Evolutionary conservation across 1,284 basidiomycete species (phyloP).

Genomic region (Volvariella surrecta): DNA sequence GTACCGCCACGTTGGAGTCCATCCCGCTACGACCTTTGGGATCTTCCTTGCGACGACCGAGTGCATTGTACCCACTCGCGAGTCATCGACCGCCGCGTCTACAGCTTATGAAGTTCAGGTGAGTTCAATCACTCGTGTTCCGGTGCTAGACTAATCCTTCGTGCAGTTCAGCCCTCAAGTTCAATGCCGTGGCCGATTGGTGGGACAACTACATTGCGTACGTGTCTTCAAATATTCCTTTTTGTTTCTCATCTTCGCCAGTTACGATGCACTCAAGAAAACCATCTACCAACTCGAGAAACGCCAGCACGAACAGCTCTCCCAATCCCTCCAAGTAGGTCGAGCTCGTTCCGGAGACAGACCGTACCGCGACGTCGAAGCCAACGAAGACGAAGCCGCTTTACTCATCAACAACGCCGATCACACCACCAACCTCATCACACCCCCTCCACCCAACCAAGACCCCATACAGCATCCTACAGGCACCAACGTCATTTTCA

Average conservation of each 20-base stretch:
- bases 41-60: constrained; percentile 5
- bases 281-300: constrained; percentile 80
- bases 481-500: constrained; percentile 52
- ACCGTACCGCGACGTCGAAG: constrained; percentile 52
- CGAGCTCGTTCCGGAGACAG: neutral
- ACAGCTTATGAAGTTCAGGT: no score
- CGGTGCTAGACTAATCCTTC: no score
- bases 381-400: constrained; percentile 24
- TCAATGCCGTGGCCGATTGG: constrained; percentile 94
- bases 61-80: no score
- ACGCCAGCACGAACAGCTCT: constrained; percentile 38
- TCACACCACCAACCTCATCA: neutral
- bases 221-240: constrained; percentile 19
- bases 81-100: no score
- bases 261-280: constrained; percentile 85
- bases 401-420: constrained; percentile 11
- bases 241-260: constrained; percentile 8
- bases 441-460: neutral
- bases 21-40: constrained; percentile 16
- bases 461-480: constrained; percentile 14
- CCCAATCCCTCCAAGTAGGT: constrained; percentile 8
- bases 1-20: no score
- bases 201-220: constrained; percentile 88
- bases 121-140: no score
- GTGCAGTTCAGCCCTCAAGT: constrained; percentile 75